Evolutionary conservation across 129 eudicot species (phyloP), one percentile per base, ranked within the genome.

Genomic region (Saussurea involucrata): DNA sequence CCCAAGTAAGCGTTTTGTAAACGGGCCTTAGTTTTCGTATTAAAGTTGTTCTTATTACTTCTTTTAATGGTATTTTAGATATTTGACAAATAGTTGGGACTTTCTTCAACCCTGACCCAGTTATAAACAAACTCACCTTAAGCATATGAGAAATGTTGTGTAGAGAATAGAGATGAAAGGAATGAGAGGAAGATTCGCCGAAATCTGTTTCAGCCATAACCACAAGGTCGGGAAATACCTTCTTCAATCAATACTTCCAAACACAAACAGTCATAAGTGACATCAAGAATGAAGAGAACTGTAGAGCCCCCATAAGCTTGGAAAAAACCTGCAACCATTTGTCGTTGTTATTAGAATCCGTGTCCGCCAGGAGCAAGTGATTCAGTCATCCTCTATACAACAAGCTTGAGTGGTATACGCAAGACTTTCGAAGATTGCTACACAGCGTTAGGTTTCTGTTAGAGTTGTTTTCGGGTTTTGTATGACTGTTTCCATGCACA

Each of bases 381-480:
- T 11, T 29, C 84, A 0, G 86, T 91, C 22, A 82, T 95, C 20
- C 79, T 91, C n/a, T 95, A 95, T 90, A 89, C 96, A 5, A 95
- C 98, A 80, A 91, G 97, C 82, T 70, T 95, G 28, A 80, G 94
- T 69, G 98, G 98, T 20, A 86, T 95, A 24, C 86, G 98, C 25
- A 95, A 95, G 67, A 95, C 97, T 0, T 95, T 76, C 33, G 94
- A 95, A 71, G 96, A 95, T 44, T 95, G 98, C 61, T n/a, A n/a
- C 85, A 76, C 31, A 60, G 79, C 0, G 83, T 95, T 17, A 69
- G 83, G 73, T 88, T 91, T 61, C 78, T 95, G 3, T 40, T 95
- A 34, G 89, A 87, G 21, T n/a, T 86, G 96, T 28, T 83, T 89
- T 20, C 66, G 80, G 1, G 88, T 95, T 37, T 68, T 63, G 22